phyloP scores from a whole-genome alignment of 2,329 filamentous ascomycete genomes.

The Fonsecaea pedrosoi region DNA sequence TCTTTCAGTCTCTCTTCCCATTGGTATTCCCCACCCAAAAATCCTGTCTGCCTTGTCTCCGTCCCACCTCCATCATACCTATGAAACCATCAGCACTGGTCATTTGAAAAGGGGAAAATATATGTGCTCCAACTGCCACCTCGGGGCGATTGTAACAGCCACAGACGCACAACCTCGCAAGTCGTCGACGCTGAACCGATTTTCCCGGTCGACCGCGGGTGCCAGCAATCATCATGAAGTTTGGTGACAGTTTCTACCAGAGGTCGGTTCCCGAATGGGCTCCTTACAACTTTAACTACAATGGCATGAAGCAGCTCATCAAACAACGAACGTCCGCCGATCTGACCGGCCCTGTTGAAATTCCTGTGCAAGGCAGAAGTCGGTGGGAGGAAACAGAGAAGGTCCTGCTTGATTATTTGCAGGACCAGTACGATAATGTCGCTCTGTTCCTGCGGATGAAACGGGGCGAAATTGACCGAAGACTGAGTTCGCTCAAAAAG shows the following conservation, averaged over 20 bases:
- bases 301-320: constrained; percentile 83
- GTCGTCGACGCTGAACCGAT: background rate
- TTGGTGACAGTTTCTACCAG: constrained; percentile 74
- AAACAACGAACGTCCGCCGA: constrained; percentile 77
- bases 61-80: background rate
- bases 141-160: background rate
- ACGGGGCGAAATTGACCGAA: constrained; percentile 74
- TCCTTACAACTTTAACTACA: constrained; percentile 86
- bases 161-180: background rate
- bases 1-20: background rate
- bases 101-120: background rate
- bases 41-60: background rate
- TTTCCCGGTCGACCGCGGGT: background rate
- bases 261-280: constrained; percentile 84
- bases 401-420: constrained; percentile 73
- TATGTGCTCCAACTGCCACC: constrained; percentile 3
- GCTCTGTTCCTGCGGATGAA: constrained; percentile 81
- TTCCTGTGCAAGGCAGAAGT: constrained; percentile 71
- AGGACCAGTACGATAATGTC: constrained; percentile 76
- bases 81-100: background rate
- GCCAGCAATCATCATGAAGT: constrained; percentile 66
- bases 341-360: constrained; percentile 71
- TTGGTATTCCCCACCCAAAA: constrained; percentile 3
- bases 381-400: constrained; percentile 70
- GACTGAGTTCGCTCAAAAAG: constrained; percentile 59